Percentiles rank a stretch among this genome's conserved stretches.
Conservation (phyloP, 805 yeast species). For the Dipodascopsis uninucleata region DNA sequence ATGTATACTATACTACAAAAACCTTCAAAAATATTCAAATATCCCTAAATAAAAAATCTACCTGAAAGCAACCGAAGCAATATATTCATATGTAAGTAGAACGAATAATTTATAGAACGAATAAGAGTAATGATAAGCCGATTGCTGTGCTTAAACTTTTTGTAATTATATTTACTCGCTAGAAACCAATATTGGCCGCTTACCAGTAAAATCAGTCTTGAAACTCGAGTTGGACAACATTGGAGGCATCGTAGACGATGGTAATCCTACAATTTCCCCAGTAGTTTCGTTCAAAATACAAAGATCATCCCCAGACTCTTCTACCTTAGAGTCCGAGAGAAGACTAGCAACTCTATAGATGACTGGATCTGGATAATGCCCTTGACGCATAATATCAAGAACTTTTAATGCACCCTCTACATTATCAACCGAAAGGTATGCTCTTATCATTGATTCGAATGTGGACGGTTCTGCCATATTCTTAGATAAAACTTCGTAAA, state of each 20-base stretch:
- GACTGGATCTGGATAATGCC: conserved; percentile 35
- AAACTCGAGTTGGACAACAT: conserved; percentile 1
- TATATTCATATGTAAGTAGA: too few relatives aligned
- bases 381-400: conserved; percentile 29
- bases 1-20: too few relatives aligned
- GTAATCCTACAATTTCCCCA: background rate
- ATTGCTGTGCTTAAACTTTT: too few relatives aligned
- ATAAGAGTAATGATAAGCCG: too few relatives aligned
- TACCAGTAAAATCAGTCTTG: background rate
- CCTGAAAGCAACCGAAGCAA: too few relatives aligned
- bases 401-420: conserved; percentile 28
- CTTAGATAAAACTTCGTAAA: conserved; percentile 29
- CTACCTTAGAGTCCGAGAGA: background rate
- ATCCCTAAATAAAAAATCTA: too few relatives aligned
- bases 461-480: conserved; percentile 37
- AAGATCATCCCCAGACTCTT: conserved; percentile 5
- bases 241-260: background rate
- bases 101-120: too few relatives aligned
- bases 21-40: too few relatives aligned
- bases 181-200: too few relatives aligned
- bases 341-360: conserved; percentile 28
- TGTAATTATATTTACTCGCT: too few relatives aligned
- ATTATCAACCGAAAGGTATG: conserved; percentile 32
- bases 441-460: conserved; percentile 37
- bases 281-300: conserved; percentile 3